Base-by-base conservation (phyloP, 2,329 filamentous ascomycete species). In the Fusarium dimerum region DNA sequence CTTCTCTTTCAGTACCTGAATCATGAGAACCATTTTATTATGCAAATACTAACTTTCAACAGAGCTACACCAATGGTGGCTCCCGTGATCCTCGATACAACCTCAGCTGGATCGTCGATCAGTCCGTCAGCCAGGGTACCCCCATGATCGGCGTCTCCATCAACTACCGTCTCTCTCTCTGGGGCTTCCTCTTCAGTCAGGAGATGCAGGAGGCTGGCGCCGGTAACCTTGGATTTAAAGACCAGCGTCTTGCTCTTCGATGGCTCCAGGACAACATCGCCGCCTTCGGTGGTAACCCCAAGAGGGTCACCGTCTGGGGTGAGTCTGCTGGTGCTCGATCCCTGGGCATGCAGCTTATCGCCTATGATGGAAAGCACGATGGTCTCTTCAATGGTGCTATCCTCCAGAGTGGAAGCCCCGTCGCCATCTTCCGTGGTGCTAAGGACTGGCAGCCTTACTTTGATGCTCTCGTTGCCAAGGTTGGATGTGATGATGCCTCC, bases 81-180 rank as follows among this genome's bases (percentile, higher is more conserved):
- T 57, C 58, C 3, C 54, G 54, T 26, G 61, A 64, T 30, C 61
- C 60, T 2, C 74, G 82, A 30, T 88, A 87, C 65, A 87, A 87
- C 63, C 73, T 86, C 51, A 81, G 78, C 38, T 81, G 78, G 55
- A 79, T 87, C 46, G 80, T 87, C 12, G 66, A 75, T 11, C 76
- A 79, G 43, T 75, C 76, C 0, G 72, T 76, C 5, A 62, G 71
- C 39, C 76, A 78, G 41, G 70, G 71, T 49, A 78, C 76, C 55
- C 78, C 77, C 0, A 76, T 82, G 43, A 74, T 82, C 26, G 78
- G 71, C 3, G 76, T 80, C 5, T 75, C 72, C 6, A 69, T 82
- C 53, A 80, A 81, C 59, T 82, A 82, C 57, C 72, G 80, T 17
- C 69, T 81, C 26, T 73, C 72, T 5, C 71, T 72, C 32, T 83